Evolutionary conservation across 2,329 filamentous ascomycete genomes (phyloP).

Genomic region (Neonectria coccinea): DNA sequence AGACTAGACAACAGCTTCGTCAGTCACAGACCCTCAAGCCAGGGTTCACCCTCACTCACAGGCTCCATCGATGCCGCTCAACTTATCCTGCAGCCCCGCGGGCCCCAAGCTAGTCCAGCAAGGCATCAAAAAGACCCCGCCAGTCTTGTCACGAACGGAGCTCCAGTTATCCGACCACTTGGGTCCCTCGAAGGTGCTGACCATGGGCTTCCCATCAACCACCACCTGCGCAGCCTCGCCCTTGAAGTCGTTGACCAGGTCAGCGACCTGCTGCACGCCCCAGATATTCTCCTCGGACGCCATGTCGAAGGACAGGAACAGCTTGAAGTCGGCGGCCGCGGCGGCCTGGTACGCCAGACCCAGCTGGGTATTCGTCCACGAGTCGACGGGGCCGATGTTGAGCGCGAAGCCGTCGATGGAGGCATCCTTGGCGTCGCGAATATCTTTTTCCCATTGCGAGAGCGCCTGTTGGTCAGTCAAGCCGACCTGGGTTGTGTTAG

Average conservation of each 20-base stretch:
- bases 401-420: slow-evolving; percentile 58
- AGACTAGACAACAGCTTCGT: slow-evolving; percentile 42
- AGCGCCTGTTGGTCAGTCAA: slow-evolving; percentile 47
- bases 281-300: slow-evolving; percentile 42
- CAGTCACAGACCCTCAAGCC: slow-evolving; percentile 5
- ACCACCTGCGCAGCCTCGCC: slow-evolving; percentile 45
- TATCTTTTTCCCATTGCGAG: slow-evolving; percentile 50
- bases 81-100: slow-evolving; percentile 35
- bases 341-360: slow-evolving; percentile 45
- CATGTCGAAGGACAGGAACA: slow-evolving; percentile 59
- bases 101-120: slow-evolving; percentile 54
- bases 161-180: slow-evolving; percentile 57
- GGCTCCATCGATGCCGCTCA: slow-evolving; percentile 39
- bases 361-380: slow-evolving; percentile 49
- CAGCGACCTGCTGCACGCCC: slow-evolving; percentile 42
- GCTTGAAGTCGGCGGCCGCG: slow-evolving; percentile 44
- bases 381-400: slow-evolving; percentile 52
- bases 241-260: slow-evolving; percentile 44
- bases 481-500: slow-evolving; percentile 40
- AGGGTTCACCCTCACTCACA: slow-evolving; percentile 31
- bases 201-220: slow-evolving; percentile 53
- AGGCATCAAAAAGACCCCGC: slow-evolving; percentile 57
- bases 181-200: slow-evolving; percentile 65
- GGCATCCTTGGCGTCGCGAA: slow-evolving; percentile 49
- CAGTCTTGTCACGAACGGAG: slow-evolving; percentile 51